Base-by-base conservation (phyloP, 2,329 filamentous ascomycete species). In the Nemania diffusa region DNA sequence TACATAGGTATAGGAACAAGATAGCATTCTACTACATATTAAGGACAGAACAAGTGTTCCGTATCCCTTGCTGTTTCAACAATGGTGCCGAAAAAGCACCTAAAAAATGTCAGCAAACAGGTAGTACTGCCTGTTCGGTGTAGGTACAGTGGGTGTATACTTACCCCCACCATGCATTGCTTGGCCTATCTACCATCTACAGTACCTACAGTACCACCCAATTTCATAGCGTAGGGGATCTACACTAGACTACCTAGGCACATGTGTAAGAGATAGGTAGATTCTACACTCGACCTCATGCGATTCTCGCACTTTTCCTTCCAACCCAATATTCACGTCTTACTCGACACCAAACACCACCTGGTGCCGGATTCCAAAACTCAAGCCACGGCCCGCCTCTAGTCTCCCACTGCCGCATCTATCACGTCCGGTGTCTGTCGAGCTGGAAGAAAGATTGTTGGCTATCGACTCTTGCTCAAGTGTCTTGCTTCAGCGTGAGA, bases 31-130 rank as follows among this genome's bases (percentile, higher is more conserved):
- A 40, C 37, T n/a, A n/a, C n/a, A n/a, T 15, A 17, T 40, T 40
- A 11, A 15, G 37, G 15, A 40, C 37, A 40, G 37, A 15, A 15
- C 37, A 5, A 17, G 44, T 46, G 44, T 24, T 24, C 15, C 15
- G 22, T 20, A 42, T 32, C 37, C 32, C 58, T 46, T 65, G 34
- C 51, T 51, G 57, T 62, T 48, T 58, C n/a, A 40, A 13, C 17
- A 53, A n/a, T 46, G 40, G 58, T 48, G 53, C 58, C 53, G 58
- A 57, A 46, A 57, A 32, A 9, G 42, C n/a, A n/a, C n/a, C n/a
- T n/a, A n/a, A n/a, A n/a, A n/a, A n/a, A 57, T 57, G 58, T 62
- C 64, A 64, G 56, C 56, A 59, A 55, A 17, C 13, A 44, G 15
- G 22, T 32, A 13, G 13, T 11, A 46, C 26, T 57, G 20, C 24